Conservation (phyloP, 1,139 yeast genomes). For the Chernovozyma aurita region DNA sequence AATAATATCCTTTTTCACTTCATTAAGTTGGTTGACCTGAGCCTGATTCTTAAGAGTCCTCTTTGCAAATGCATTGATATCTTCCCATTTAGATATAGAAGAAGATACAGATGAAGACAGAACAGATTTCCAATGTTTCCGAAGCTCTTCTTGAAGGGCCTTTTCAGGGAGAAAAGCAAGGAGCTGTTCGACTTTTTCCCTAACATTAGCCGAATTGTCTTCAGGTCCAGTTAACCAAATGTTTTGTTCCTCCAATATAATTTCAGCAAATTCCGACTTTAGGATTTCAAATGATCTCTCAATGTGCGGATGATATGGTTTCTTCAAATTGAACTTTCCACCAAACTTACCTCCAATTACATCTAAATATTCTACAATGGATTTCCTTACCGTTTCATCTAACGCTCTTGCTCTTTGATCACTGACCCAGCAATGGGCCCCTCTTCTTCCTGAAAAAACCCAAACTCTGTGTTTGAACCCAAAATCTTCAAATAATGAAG, state of each 20-base stretch:
- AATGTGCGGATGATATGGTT: conserved; percentile 89
- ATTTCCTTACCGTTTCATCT: conserved; percentile 68
- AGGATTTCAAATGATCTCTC: conserved; percentile 69
- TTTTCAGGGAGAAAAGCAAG: conserved; percentile 60
- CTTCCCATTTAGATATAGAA: conserved; percentile 70
- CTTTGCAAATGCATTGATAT: conserved; percentile 59
- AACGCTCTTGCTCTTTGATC: conserved; percentile 74
- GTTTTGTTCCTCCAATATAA: conserved; percentile 76
- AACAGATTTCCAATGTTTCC: conserved; percentile 29
- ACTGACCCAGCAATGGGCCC: conserved; percentile 98
- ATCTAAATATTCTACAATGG: conserved; percentile 80
- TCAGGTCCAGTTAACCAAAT: conserved; percentile 39
- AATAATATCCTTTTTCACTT: conserved; percentile 81
- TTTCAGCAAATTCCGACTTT: conserved; percentile 56
- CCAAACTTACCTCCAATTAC: conserved; percentile 35
- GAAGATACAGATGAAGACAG: conserved; percentile 14
- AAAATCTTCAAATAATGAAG: conserved; percentile 76
- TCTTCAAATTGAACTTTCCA: conserved; percentile 44
- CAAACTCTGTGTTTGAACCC: conserved; percentile 84
- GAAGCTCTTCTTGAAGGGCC: conserved; percentile 49
- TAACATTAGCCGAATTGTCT: conserved; percentile 34
- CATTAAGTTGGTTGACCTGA: conserved; percentile 46
- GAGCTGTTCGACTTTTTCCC: conserved; percentile 45
- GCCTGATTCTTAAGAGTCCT: conserved; percentile 40
- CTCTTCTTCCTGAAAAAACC: conserved; percentile 99